Conservation (phyloP, 441 rosid species). For the Corymbia citriodora region DNA sequence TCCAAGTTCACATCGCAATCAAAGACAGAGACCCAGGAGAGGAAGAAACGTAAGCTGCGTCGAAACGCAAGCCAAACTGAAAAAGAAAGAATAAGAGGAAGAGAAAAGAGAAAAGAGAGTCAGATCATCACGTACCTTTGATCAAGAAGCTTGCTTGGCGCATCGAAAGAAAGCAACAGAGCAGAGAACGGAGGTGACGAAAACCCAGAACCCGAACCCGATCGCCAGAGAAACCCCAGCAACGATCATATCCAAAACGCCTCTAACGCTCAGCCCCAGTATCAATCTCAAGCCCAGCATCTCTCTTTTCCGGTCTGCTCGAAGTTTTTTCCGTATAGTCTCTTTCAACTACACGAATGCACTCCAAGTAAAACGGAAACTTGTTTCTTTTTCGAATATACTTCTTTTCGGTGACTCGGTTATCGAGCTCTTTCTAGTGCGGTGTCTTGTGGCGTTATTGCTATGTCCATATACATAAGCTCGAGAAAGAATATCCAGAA, state of each 20-base stretch:
- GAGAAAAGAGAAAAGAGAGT: background rate
- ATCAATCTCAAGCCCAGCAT: conserved; percentile 13
- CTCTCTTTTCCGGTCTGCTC: background rate
- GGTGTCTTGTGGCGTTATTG: background rate
- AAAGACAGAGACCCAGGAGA: background rate
- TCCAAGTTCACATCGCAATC: background rate
- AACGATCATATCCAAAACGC: conserved; percentile 48
- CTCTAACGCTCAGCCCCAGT: conserved; percentile 40
- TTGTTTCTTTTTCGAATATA: background rate
- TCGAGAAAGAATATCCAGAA: background rate
- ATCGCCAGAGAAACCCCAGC: conserved; percentile 70
- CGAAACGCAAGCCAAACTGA: background rate
- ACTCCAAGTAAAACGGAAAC: background rate
- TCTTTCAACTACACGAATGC: background rate
- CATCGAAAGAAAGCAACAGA: conserved; percentile 67
- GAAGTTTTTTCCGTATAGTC: background rate
- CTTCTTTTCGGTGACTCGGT: background rate
- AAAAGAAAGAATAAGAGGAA: background rate
- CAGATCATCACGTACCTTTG: background rate
- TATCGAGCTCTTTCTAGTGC: background rate
- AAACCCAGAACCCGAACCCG: conserved; percentile 61
- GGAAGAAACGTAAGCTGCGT: background rate
- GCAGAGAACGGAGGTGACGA: conserved; percentile 63
- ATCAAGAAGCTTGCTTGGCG: conserved; percentile 26
- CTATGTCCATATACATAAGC: background rate